Base-by-base conservation (phyloP, 2,329 filamentous ascomycete species). In the Sphaerulina vaccinii region DNA sequence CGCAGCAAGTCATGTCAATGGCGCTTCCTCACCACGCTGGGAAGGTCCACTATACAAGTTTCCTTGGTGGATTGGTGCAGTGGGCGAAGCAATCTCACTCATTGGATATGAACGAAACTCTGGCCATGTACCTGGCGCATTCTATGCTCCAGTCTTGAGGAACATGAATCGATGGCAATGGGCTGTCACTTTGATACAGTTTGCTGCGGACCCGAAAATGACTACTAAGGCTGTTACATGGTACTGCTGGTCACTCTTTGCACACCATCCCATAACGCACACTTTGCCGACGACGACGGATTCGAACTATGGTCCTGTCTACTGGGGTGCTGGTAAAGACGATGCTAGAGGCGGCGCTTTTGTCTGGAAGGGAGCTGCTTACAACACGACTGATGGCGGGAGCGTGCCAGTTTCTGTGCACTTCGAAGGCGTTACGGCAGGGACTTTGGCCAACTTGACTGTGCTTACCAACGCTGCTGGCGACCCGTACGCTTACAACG, bases 61-160 rank as follows among this genome's bases (percentile, higher is more conserved):
- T 8, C 65, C 66, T 2, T 64, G 62, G 58, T 67, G 64, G 81
- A 79, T 80, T 43, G 83, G 81, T 21, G 73, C 79, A 7, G 80
- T 87, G 2, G 78, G 78, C 11, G 84, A 87, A 64, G 83, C 82
- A 19, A 75, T 87, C n/a, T 83, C 79, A 49, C 72, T 86, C 13
- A 75, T 87, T 55, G 80, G 83, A 15, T 80, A 81, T 23, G 84
- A 87, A 73, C 75, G 84, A 50, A 87, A 87, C 67, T 74, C 76
- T 3, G 80, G 85, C 59, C 75, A 77, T 16, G 75, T 85, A 38
- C 75, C 76, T 2, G 79, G 79, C 5, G 75, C 77, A 1, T 72
- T 75, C 27, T 54, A 54, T 56, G 74, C 63, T 13, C 66, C 65
- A 3, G 48, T 57, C 2, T 59, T 68, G 39, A 55, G 58, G 54